These are phyloP conservation scores for Arabidopsis arenosa DNA, from an alignment of 345 rosid genomes.

Conservation along the genomic window DNA sequence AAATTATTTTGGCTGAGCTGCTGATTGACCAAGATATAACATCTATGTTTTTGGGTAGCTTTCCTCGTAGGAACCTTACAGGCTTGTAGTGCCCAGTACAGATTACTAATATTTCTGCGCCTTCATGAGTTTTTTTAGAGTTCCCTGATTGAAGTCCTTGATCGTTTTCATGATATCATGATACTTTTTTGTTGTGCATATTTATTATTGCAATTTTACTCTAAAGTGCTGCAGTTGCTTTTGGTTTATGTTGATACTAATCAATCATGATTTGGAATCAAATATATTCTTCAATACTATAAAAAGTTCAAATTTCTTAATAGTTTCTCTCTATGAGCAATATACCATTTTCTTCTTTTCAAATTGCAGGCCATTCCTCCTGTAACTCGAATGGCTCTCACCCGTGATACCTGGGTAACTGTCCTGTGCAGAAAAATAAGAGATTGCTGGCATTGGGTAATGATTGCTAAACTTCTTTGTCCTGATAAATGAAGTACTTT, in stretches of 20 bases:
- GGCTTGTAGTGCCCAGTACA: background rate
- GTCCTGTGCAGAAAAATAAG: conserved; percentile 95
- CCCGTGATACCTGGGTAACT: conserved; percentile 98
- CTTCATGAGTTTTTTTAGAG: background rate
- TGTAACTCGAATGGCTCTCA: conserved; percentile 90
- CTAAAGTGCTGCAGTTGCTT: background rate
- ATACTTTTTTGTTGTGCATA: background rate
- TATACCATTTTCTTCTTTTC: background rate
- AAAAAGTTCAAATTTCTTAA: conserved; percentile 14
- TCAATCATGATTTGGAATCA: conserved; percentile 23
- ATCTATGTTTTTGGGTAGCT: conserved; percentile 20
- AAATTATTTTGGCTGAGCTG: conserved; percentile 14
- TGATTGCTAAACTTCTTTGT: conserved; percentile 36
- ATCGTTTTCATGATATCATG: background rate
- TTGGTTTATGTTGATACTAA: conserved; percentile 17
- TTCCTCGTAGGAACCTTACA: conserved; percentile 9
- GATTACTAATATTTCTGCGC: background rate
- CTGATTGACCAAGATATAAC: background rate
- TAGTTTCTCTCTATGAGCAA: conserved; percentile 2
- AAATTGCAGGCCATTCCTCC: conserved; percentile 85
- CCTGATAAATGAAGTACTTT: conserved; percentile 32
- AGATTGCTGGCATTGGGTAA: conserved; percentile 99
- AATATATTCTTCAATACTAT: conserved; percentile 9
- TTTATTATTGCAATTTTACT: background rate
- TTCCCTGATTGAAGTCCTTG: conserved; percentile 14